These are phyloP conservation scores for Blastocystis sp. DNA, from an alignment of 352 stramenopile genomes.

Conservation along the genomic window DNA sequence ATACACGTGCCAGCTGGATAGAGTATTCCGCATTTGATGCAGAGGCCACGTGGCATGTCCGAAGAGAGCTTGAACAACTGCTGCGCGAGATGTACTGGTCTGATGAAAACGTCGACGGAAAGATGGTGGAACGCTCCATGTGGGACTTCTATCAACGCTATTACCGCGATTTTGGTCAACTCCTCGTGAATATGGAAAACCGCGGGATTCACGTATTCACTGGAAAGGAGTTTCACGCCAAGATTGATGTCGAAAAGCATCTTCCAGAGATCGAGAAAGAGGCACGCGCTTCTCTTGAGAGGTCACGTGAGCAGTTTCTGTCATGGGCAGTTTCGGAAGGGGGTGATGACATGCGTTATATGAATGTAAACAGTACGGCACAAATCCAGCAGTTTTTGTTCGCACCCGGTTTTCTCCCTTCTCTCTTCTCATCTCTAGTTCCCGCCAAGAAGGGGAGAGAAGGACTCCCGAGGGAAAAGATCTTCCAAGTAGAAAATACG, in stretches of 20 bases:
- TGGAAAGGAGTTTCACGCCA: slow-evolving; percentile 20
- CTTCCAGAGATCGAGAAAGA: slow-evolving; percentile 81
- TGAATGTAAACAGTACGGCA: slow-evolving; percentile 85
- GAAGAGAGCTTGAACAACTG: slow-evolving; percentile 79
- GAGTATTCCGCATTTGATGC: slow-evolving; percentile 92
- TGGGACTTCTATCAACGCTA: slow-evolving; percentile 94
- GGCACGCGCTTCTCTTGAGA: slow-evolving; percentile 78
- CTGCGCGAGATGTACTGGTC: slow-evolving; percentile 81
- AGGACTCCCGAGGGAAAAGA: slow-evolving; percentile 71
- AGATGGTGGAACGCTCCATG: slow-evolving; percentile 69
- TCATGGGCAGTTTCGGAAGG: slow-evolving; percentile 81
- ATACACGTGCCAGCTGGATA: slow-evolving; percentile 86
- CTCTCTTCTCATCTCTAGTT: slow-evolving; percentile 14
- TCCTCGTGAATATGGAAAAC: slow-evolving; percentile 95
- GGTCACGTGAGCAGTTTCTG: slow-evolving; percentile 71
- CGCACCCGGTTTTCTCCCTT: slow-evolving; percentile 68
- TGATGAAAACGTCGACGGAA: slow-evolving; percentile 1
- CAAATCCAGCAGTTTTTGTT: slow-evolving; percentile 95
- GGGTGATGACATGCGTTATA: slow-evolving; percentile 82
- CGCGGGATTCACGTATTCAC: slow-evolving; percentile 81
- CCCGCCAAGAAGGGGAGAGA: slow-evolving; percentile 65
- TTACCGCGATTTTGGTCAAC: slow-evolving; percentile 91
- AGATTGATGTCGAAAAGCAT: slow-evolving; percentile 78
- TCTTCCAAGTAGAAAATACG: slow-evolving; percentile 74
- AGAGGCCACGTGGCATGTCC: slow-evolving; percentile 89